Evolutionary conservation across 257 asterid genomes (phyloP).

Genomic region (Rehmannia glutinosa): DNA sequence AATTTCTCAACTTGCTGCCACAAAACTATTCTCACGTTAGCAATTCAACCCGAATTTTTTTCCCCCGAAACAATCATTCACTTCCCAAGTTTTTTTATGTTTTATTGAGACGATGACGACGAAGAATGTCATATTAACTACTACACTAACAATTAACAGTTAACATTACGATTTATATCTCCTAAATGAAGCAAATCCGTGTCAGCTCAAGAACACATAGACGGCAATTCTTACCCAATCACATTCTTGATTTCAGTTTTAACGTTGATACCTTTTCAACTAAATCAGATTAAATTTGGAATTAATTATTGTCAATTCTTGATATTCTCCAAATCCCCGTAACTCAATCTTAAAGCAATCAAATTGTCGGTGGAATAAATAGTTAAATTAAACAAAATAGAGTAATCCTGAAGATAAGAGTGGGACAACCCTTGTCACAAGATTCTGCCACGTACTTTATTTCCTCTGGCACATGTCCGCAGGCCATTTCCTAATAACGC

Average conservation of each 20-base stretch:
- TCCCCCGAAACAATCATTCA: too few relatives aligned
- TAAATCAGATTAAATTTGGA: too few relatives aligned
- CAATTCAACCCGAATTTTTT: too few relatives aligned
- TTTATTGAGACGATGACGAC: neutral
- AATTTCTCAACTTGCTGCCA: too few relatives aligned
- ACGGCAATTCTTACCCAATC: too few relatives aligned
- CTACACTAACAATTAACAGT: neutral
- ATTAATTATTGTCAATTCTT: too few relatives aligned
- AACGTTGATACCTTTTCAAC: too few relatives aligned
- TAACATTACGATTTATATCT: neutral
- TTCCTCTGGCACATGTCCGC: slow-evolving; percentile 25
- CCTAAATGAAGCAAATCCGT: neutral
- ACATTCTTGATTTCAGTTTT: too few relatives aligned
- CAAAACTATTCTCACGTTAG: too few relatives aligned
- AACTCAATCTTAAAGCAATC: neutral
- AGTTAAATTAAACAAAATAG: neutral
- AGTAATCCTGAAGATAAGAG: slow-evolving; percentile 25
- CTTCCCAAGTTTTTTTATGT: neutral
- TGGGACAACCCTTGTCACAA: neutral
- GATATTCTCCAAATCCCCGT: too few relatives aligned
- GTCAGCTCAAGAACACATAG: neutral
- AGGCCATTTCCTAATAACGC: too few relatives aligned
- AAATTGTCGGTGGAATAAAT: slow-evolving; percentile 22
- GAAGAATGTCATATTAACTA: too few relatives aligned
- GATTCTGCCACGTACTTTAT: slow-evolving; percentile 28